phyloP scores from a whole-genome alignment of 305 asterid species.

The Withania somnifera region DNA sequence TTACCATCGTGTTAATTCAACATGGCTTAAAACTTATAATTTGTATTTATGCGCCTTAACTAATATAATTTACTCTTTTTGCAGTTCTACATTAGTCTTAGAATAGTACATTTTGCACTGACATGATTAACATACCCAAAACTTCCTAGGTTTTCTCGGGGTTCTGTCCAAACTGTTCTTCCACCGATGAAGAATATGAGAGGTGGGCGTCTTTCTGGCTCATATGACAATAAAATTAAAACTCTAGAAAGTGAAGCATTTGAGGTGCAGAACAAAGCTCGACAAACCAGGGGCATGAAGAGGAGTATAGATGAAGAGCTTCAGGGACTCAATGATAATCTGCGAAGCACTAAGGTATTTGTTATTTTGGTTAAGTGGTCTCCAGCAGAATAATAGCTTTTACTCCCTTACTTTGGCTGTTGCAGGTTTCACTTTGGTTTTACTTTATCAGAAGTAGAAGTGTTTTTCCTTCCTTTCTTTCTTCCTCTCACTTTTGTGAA shows the following conservation, averaged over 20 bases:
- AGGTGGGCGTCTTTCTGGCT: constrained; percentile 79
- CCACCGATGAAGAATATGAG: constrained; percentile 59
- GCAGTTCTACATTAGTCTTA: neutral
- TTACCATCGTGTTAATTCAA: neutral
- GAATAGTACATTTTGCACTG: neutral
- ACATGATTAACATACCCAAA: neutral
- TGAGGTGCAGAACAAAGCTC: constrained; percentile 32
- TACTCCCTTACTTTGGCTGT: neutral
- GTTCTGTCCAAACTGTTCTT: constrained; percentile 74
- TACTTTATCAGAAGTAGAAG: neutral
- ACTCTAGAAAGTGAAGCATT: constrained; percentile 44
- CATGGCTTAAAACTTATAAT: neutral
- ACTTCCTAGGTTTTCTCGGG: constrained; percentile 70
- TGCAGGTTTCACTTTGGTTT: neutral
- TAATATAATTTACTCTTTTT: neutral
- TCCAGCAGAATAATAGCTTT: neutral
- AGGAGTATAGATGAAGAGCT: constrained; percentile 49
- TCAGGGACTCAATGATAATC: constrained; percentile 24
- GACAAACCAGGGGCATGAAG: constrained; percentile 38
- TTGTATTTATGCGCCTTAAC: neutral
- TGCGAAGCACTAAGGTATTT: constrained; percentile 37
- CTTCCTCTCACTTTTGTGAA: neutral
- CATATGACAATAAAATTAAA: constrained; percentile 62
- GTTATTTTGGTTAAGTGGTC: neutral
- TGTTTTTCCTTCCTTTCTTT: neutral